phyloP scores from a whole-genome alignment of 257 asterid genomes.

The Scutellaria baicalensis region DNA sequence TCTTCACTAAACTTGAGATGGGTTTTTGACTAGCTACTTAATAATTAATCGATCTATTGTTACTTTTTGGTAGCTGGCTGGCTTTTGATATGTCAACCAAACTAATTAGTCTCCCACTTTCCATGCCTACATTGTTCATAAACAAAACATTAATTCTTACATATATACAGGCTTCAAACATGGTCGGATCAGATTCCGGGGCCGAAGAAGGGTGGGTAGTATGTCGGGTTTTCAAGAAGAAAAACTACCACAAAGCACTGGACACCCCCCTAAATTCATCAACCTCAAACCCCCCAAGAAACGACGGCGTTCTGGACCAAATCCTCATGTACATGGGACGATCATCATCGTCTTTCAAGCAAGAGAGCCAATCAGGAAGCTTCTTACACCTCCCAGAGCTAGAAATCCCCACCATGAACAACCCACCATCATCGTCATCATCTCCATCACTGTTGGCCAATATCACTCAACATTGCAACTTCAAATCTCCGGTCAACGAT shows the following conservation, averaged over 20 bases:
- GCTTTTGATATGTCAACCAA: too few relatives aligned
- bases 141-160: too few relatives aligned
- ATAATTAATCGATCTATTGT: too few relatives aligned
- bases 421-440: background rate
- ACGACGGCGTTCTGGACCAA: slow-evolving; percentile 65
- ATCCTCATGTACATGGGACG: slow-evolving; percentile 73
- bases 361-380: slow-evolving; percentile 26
- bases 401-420: slow-evolving; percentile 31
- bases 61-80: too few relatives aligned
- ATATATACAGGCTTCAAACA: slow-evolving; percentile 34
- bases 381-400: slow-evolving; percentile 74
- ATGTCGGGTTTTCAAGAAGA: slow-evolving; percentile 96
- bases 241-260: slow-evolving; percentile 71
- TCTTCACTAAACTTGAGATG: too few relatives aligned
- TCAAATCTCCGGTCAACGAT: slow-evolving; percentile 13
- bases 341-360: slow-evolving; percentile 38
- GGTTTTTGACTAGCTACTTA: too few relatives aligned
- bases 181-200: slow-evolving; percentile 30
- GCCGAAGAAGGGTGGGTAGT: slow-evolving; percentile 93
- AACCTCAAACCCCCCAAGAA: slow-evolving; percentile 21
- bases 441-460: too few relatives aligned
- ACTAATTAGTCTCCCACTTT: too few relatives aligned
- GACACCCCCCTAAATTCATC: slow-evolving; percentile 34
- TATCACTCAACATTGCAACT: background rate
- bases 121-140: too few relatives aligned